phyloP scores from a whole-genome alignment of 148 eudicot genomes.

The Persicaria maculosa region DNA sequence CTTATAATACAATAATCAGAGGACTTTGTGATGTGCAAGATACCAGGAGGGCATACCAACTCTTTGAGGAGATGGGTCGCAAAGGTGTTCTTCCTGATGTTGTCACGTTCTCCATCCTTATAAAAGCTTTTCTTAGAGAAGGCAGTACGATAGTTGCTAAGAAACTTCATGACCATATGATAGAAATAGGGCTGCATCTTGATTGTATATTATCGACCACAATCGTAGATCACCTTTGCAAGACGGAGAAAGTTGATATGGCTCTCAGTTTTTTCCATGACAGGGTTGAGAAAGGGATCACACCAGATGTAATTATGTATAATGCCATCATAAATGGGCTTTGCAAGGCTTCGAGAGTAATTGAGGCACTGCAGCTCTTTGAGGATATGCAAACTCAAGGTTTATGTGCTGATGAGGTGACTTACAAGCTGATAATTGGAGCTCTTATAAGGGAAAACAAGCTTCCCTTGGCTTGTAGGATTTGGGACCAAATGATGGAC shows the following conservation, averaged over 20 bases:
- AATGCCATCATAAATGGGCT: constrained; percentile 82
- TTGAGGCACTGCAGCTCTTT: constrained; percentile 65
- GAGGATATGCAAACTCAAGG: constrained; percentile 61
- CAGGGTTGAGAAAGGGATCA: constrained; percentile 57
- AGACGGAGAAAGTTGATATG: constrained; percentile 46
- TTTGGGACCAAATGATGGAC: constrained; percentile 98
- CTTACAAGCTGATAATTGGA: constrained; percentile 63
- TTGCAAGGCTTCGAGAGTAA: constrained; percentile 50
- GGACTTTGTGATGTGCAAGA: constrained; percentile 47
- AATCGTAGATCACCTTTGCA: constrained; percentile 63
- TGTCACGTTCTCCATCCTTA: constrained; percentile 74
- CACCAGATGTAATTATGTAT: constrained; percentile 66
- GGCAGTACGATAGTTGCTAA: constrained; percentile 48
- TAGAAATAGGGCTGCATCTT: constrained; percentile 46
- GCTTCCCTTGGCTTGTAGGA: constrained; percentile 53
- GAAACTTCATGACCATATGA: constrained; percentile 70
- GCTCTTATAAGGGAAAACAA: constrained; percentile 61
- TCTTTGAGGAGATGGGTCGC: constrained; percentile 68
- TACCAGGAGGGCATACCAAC: constrained; percentile 47
- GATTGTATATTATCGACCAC: constrained; percentile 68
- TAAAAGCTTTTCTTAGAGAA: constrained; percentile 61
- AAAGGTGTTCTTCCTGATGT: constrained; percentile 74
- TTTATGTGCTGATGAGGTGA: constrained; percentile 61
- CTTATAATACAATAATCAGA: constrained; percentile 73
- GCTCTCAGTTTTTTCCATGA: constrained; percentile 58